Evolutionary conservation across 2,329 filamentous ascomycete species (phyloP), one percentile per base, ranked within the genome.

Genomic region (Pseudocercospora eumusae): DNA sequence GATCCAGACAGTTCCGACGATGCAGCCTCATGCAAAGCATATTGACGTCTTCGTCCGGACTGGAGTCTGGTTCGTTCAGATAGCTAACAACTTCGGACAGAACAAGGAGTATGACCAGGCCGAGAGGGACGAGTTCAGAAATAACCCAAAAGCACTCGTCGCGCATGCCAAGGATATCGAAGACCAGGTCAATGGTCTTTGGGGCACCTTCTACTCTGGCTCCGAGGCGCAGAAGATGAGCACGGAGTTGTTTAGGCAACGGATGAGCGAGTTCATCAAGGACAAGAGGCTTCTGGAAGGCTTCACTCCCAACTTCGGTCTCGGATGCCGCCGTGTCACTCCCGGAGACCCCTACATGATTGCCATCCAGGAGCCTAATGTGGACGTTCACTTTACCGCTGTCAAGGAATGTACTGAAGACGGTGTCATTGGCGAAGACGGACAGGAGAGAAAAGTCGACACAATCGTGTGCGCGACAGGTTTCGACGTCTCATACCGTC

Each of bases 201-300:
- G 80, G 80, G 76, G 75, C 8, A 59, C 71, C 1, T 83, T 83
- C 64, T 82, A 81, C 66, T 70, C 72, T 1, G 77, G 72, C 4
- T 76, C 75, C 4, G 72, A 78, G 59, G 70, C 58, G 7, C 82
- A 84, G 62, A 74, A 74, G 11, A 64, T 63, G 15, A 75, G 71
- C 0, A 75, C 79, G 61, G 67, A 76, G 47, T 45, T 75, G 4
- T 79, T 82, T 60, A 68, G 68, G 23, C 69, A 72, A 3, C 74
- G 80, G 13, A 84, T 83, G 81, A 75, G 73, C 11, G 79, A 83
- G 62, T 77, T 76, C 57, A 81, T 84, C 68, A 82, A 81, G 63
- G 81, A 84, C 61, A 74, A 82, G 63, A 73, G 81, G 10, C 72
- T 83, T 23, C 68, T 82, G 2, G 69, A 82, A 57, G 80, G 80